Percentiles rank a stretch among this genome's conserved stretches.
phyloP scores from a whole-genome alignment of 148 eudicot species.

The Pouteria glomerata region DNA sequence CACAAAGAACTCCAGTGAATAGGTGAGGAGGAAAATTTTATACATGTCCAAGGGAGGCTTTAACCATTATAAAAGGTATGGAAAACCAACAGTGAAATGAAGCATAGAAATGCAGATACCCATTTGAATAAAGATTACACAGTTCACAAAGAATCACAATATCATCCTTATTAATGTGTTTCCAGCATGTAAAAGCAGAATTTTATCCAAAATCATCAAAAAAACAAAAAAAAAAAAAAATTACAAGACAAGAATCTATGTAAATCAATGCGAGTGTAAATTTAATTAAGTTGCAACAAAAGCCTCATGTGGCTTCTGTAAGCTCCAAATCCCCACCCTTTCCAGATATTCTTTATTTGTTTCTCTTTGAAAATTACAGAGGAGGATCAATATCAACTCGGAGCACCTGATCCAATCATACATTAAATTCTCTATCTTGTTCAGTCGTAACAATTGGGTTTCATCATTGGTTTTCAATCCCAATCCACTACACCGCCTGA shows the following conservation, averaged over 20 bases:
- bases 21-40: too few relatives aligned
- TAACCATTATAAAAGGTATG: background rate
- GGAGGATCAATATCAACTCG: background rate
- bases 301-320: too few relatives aligned
- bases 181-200: background rate
- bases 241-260: background rate
- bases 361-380: background rate
- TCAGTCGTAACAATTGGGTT: background rate
- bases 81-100: background rate
- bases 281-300: too few relatives aligned
- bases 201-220: background rate
- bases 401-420: background rate
- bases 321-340: background rate
- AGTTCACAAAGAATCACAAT: background rate
- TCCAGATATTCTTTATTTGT: background rate
- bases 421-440: background rate
- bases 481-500: background rate
- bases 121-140: background rate
- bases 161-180: background rate
- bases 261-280: too few relatives aligned
- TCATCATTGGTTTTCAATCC: too few relatives aligned
- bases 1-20: background rate
- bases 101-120: background rate
- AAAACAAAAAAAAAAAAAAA: too few relatives aligned
- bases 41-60: background rate